phyloP scores from a whole-genome alignment of 805 yeast genomes.

The Yarrowia bubula region DNA sequence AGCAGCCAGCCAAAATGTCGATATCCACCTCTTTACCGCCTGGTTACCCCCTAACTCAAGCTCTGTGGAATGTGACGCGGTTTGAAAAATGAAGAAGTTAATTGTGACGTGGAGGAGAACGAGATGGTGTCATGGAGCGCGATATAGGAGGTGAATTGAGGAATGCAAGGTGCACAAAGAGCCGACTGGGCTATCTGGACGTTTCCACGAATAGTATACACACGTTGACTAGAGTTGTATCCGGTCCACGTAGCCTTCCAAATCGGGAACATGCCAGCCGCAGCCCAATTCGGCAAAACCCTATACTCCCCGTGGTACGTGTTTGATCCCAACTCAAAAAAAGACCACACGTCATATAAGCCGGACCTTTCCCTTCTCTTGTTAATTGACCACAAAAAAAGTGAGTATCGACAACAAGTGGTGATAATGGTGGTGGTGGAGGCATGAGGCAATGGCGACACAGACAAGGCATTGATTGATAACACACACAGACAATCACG shows the following conservation, averaged over 20 bases:
- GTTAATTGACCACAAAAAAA: conserved; percentile 22
- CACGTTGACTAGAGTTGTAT: too few species aligned
- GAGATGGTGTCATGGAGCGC: too few species aligned
- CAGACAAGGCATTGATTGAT: too few species aligned
- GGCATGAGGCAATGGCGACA: not conserved
- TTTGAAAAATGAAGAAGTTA: conserved; percentile 8
- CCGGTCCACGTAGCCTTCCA: too few species aligned
- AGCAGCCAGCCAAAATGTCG: too few species aligned
- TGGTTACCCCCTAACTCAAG: not conserved
- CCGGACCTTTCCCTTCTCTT: conserved; percentile 4
- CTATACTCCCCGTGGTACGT: conserved; percentile 19
- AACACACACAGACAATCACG: too few species aligned
- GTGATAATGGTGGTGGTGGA: not conserved
- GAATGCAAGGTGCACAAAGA: too few species aligned
- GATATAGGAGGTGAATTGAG: too few species aligned
- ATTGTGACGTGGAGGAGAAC: not conserved
- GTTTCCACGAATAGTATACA: too few species aligned
- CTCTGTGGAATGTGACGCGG: conserved; percentile 26
- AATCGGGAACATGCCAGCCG: conserved; percentile 21
- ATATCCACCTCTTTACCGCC: too few species aligned
- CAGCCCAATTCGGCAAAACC: conserved; percentile 21
- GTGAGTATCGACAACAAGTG: conserved; percentile 3
- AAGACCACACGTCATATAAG: conserved; percentile 23
- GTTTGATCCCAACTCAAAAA: conserved; percentile 19
- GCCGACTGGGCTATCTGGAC: too few species aligned